Percentiles rank a stretch among this genome's conserved stretches.
These are phyloP conservation scores for Rhododendron simsii DNA, from an alignment of 148 eudicot genomes.

Conservation along the genomic window DNA sequence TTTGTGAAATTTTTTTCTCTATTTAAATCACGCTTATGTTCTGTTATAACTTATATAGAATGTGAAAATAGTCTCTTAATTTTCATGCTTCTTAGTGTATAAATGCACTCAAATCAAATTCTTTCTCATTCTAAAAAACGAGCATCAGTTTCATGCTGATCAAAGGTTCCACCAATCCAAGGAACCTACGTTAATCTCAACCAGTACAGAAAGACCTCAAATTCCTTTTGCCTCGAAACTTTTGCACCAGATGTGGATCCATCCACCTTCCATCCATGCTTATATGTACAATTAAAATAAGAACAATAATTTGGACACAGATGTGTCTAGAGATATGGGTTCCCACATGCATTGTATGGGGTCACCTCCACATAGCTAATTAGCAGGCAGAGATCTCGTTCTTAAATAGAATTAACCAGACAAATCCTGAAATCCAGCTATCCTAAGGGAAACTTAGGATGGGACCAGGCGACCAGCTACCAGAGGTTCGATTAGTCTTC, in stretches of 20 bases:
- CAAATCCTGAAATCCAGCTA: neutral
- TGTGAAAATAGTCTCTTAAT: neutral
- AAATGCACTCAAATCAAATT: neutral
- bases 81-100: neutral
- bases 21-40: neutral
- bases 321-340: neutral
- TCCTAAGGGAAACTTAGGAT: neutral
- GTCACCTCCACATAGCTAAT: no score
- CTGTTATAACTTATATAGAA: neutral
- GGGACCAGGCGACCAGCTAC: no score
- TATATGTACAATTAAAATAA: neutral
- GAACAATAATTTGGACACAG: neutral
- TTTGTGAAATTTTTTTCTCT: neutral
- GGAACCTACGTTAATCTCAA: neutral
- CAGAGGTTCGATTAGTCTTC: no score
- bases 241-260: neutral
- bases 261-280: neutral
- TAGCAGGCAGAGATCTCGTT: no score
- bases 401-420: no score
- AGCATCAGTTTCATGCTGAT: neutral
- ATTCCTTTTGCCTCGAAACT: neutral
- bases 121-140: neutral
- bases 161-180: neutral
- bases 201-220: neutral
- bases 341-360: no score